These are phyloP conservation scores for Umbelopsis isabellina DNA, from an alignment of 192 early-diverging fungal genomes.

Conservation along the genomic window DNA sequence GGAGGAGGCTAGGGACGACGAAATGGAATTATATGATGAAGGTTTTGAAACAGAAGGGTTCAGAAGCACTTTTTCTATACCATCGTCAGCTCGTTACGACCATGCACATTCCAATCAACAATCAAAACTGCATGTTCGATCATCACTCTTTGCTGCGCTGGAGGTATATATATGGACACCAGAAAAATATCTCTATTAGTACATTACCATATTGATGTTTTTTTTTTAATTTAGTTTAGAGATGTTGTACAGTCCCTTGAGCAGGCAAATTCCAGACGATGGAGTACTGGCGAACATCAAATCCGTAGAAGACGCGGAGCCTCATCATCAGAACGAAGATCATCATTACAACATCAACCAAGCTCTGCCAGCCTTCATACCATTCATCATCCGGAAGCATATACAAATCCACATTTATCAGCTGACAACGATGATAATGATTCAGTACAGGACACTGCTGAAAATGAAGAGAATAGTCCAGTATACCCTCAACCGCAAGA, in stretches of 20 bases:
- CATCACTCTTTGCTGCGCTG: constrained; percentile 58
- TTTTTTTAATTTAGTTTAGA: constrained; percentile 35
- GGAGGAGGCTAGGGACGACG: constrained; percentile 23
- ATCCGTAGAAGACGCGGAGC: background rate
- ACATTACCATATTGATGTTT: background rate
- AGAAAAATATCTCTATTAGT: background rate
- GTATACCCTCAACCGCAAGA: constrained; percentile 10
- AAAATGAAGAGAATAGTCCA: background rate
- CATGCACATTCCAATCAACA: background rate
- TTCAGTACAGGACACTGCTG: background rate
- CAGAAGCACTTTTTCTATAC: constrained; percentile 20
- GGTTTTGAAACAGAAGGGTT: constrained; percentile 38
- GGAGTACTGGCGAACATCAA: background rate
- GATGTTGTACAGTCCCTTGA: constrained; percentile 44
- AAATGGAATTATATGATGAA: constrained; percentile 44
- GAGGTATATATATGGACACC: constrained; percentile 42
- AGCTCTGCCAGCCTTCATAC: constrained; percentile 16
- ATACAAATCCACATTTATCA: background rate
- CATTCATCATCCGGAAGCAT: background rate
- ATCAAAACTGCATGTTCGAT: constrained; percentile 43
- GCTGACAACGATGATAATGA: background rate
- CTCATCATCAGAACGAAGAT: background rate
- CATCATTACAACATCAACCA: constrained; percentile 5
- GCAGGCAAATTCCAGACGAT: constrained; percentile 22
- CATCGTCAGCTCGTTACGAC: constrained; percentile 15